These are phyloP conservation scores for Phylloporus sp. DNA, from an alignment of 768 basidiomycete species.

Conservation along the genomic window DNA sequence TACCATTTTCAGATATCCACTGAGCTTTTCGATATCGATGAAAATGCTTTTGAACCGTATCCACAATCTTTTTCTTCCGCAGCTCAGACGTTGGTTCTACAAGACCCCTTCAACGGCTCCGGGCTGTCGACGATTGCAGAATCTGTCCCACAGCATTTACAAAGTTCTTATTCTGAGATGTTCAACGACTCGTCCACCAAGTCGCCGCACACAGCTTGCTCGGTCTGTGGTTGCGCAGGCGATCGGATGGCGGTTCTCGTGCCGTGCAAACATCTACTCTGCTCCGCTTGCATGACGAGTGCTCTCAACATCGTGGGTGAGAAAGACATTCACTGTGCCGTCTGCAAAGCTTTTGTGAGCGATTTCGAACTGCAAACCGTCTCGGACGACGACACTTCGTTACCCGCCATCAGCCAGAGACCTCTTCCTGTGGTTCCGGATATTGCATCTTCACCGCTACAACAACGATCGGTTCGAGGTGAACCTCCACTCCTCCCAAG, in stretches of 20 bases:
- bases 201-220: constrained; percentile 39
- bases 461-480: constrained; percentile 22
- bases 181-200: constrained; percentile 10
- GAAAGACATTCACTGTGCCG: constrained; percentile 81
- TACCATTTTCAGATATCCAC: constrained; percentile 36
- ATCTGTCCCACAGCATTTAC: constrained; percentile 22
- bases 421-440: constrained; percentile 12
- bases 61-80: constrained; percentile 34
- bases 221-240: constrained; percentile 53
- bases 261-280: constrained; percentile 73
- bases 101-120: constrained; percentile 41
- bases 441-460: constrained; percentile 17
- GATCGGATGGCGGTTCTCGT: constrained; percentile 58
- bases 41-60: constrained; percentile 57
- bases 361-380: constrained; percentile 54
- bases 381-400: constrained; percentile 24
- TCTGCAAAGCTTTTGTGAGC: constrained; percentile 64
- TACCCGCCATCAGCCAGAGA: constrained; percentile 12
- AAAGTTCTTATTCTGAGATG: constrained; percentile 21
- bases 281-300: constrained; percentile 77
- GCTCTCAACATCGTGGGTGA: constrained; percentile 87
- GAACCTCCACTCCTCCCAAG: constrained; percentile 28
- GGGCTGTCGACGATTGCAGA: constrained; percentile 32
- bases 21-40: constrained; percentile 71
- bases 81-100: constrained; percentile 33